Evolutionary conservation across 139 green algal genomes (phyloP).

Genomic region (Ulvella scutata): DNA sequence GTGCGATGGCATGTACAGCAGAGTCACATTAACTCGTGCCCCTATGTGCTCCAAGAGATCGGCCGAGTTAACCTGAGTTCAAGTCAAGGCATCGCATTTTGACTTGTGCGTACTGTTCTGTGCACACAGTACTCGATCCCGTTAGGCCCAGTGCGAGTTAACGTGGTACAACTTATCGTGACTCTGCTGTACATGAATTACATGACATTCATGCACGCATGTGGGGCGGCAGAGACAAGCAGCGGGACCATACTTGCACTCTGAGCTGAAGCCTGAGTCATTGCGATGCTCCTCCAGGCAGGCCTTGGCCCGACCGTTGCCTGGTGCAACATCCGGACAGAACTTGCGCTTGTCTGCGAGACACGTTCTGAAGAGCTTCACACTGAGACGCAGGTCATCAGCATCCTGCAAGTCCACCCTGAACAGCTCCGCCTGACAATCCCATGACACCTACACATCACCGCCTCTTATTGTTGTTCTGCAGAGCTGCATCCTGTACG

Average conservation of each 20-base stretch:
- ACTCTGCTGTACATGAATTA: no score
- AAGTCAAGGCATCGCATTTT: no score
- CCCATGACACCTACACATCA: conserved; percentile 27
- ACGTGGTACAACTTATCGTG: no score
- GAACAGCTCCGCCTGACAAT: conserved; percentile 66
- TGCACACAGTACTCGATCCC: no score
- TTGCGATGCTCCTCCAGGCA: conserved; percentile 49
- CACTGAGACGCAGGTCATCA: conserved; percentile 59
- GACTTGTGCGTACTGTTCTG: no score
- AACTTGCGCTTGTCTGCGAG: conserved; percentile 48
- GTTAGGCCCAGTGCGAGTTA: no score
- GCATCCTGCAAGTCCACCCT: conserved; percentile 64
- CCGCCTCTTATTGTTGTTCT: conserved; percentile 25
- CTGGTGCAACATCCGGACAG: conserved; percentile 36
- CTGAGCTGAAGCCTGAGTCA: conserved; percentile 15
- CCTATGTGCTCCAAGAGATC: no score
- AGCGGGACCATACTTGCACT: conserved; percentile 15
- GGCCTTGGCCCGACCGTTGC: conserved; percentile 43
- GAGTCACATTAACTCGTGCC: no score
- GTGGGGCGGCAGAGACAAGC: background rate
- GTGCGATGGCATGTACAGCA: no score
- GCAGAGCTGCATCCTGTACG: conserved; percentile 3
- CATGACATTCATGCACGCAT: no score
- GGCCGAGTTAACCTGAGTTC: no score
- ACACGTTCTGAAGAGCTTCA: conserved; percentile 38